A percentile compares a stretch with the other conserved stretches of the same genome.
Evolutionary conservation across 164 flowering plant genomes (phyloP).

Genomic region (Umbilicus rupestris): DNA sequence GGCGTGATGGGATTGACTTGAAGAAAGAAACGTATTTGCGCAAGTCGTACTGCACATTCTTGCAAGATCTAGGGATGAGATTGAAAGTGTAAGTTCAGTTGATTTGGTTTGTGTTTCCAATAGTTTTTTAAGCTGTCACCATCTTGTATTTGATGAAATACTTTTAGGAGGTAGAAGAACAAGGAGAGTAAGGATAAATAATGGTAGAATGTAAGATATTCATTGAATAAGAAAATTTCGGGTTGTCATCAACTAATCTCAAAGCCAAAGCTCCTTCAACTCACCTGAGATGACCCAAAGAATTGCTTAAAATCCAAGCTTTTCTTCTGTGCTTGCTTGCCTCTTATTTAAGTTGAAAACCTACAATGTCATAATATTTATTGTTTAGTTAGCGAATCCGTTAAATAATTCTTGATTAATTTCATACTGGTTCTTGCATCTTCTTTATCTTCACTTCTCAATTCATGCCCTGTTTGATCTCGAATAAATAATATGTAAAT

Average conservation of each 20-base stretch:
- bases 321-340: neutral
- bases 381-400: neutral
- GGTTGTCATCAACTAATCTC: neutral
- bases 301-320: neutral
- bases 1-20: constrained; percentile 58
- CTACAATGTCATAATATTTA: neutral
- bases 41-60: constrained; percentile 68
- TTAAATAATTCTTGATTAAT: no score
- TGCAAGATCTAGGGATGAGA: constrained; percentile 74
- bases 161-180: neutral
- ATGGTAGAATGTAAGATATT: neutral
- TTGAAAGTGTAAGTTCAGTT: constrained; percentile 64
- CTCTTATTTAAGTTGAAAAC: neutral
- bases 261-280: neutral
- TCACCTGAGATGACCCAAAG: neutral
- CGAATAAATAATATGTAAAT: neutral
- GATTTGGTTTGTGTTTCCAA: neutral
- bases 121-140: neutral
- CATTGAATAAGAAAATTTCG: neutral
- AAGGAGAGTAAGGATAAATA: neutral
- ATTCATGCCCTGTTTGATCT: no score
- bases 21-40: constrained; percentile 67
- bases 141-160: neutral
- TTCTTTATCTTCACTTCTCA: no score
- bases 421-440: no score